phyloP scores from a whole-genome alignment of 2,329 filamentous ascomycete species.

The Colletotrichum aenigma region DNA sequence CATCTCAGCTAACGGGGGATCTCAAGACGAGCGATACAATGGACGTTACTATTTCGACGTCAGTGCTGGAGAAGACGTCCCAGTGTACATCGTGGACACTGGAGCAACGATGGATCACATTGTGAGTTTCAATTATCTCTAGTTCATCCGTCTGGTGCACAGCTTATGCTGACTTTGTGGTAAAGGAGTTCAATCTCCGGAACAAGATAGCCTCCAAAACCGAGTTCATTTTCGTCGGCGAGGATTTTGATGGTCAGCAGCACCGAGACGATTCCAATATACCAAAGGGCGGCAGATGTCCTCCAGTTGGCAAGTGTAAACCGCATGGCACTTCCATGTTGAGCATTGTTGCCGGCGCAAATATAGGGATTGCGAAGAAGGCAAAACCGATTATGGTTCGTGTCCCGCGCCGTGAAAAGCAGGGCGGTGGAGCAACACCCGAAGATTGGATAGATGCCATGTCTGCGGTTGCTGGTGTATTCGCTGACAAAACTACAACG shows the following conservation, averaged over 20 bases:
- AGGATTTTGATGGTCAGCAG: neutral
- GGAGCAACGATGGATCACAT: neutral
- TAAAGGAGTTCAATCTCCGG: neutral
- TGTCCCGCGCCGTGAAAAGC: neutral
- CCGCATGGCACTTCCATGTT: neutral
- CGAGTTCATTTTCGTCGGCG: neutral
- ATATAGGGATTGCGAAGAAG: neutral
- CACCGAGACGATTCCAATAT: neutral
- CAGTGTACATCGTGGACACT: neutral
- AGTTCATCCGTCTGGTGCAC: no score
- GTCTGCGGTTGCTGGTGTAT: neutral
- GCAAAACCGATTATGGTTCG: neutral
- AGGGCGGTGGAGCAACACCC: neutral
- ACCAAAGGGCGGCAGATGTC: neutral
- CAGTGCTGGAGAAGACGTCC: neutral
- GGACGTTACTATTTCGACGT: neutral
- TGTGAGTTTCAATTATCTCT: no score
- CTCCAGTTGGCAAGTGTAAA: neutral
- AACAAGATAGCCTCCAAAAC: neutral
- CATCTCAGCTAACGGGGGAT: neutral
- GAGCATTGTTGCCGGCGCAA: neutral
- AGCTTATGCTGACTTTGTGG: no score
- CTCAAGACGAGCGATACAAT: neutral
- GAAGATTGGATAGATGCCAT: neutral
- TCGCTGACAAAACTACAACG: neutral